Evolutionary conservation across 2,329 filamentous ascomycete species (phyloP).

Genomic region (Triangularia verruculosa): DNA sequence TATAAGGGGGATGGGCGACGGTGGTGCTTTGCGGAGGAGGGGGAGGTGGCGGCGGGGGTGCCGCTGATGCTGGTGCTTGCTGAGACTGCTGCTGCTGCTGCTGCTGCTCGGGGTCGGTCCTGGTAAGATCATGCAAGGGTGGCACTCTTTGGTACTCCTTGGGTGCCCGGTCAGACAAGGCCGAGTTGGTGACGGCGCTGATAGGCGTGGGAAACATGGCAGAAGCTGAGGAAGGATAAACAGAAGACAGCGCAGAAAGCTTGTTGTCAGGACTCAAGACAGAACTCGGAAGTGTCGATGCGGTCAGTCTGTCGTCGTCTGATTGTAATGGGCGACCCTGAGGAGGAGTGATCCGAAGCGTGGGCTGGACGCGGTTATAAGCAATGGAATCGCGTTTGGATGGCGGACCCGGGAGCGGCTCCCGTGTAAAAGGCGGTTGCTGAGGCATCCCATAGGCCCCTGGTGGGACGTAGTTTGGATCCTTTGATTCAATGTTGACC

Average conservation of each 20-base stretch:
- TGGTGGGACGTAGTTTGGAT: constrained; percentile 60
- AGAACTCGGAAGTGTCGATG: constrained; percentile 58
- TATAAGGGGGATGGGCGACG: constrained; percentile 57
- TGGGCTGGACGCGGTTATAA: constrained; percentile 57
- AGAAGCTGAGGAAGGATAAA: constrained; percentile 46
- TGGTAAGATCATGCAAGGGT: constrained; percentile 56
- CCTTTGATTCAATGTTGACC: constrained; percentile 81
- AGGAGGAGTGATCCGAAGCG: constrained; percentile 61
- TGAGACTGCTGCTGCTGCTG: constrained; percentile 10
- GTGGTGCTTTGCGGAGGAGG: constrained; percentile 46
- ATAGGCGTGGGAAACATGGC: constrained; percentile 57
- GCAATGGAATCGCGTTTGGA: constrained; percentile 56
- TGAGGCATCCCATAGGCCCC: constrained; percentile 62
- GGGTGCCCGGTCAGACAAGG: constrained; percentile 48
- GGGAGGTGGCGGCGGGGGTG: constrained; percentile 14
- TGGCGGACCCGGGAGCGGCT: constrained; percentile 33
- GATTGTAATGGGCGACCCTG: constrained; percentile 54
- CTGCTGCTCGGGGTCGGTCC: constrained; percentile 54
- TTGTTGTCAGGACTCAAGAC: constrained; percentile 60
- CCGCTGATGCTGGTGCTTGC: constrained; percentile 12
- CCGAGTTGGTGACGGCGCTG: constrained; percentile 46
- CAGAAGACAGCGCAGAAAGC: constrained; percentile 55
- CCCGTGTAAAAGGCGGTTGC: constrained; percentile 33
- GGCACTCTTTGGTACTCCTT: constrained; percentile 60
- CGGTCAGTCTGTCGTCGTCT: constrained; percentile 57